Percentiles rank a stretch among this genome's conserved stretches.
Evolutionary conservation across 208 protist species (phyloP).

Genomic region (Trypanosoma theileri): DNA sequence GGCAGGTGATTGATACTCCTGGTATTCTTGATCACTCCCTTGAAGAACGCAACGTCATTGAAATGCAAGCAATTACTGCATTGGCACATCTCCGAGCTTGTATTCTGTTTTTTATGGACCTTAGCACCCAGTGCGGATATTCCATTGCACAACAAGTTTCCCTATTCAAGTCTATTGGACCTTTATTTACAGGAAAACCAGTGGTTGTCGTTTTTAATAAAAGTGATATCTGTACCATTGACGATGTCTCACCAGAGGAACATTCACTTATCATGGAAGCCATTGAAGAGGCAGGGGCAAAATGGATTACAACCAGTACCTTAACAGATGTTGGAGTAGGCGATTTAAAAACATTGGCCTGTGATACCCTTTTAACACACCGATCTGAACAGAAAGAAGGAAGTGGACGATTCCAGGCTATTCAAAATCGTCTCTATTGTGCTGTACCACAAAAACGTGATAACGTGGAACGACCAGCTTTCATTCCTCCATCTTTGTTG

Average conservation of each 20-base stretch:
- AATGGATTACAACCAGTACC: slow-evolving; percentile 94
- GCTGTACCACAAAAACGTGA: slow-evolving; percentile 90
- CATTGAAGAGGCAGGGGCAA: slow-evolving; percentile 78
- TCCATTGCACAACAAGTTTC: slow-evolving; percentile 97
- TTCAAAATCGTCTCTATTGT: slow-evolving; percentile 93
- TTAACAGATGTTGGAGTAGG: slow-evolving; percentile 95
- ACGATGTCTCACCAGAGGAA: slow-evolving; percentile 86
- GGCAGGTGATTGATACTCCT: slow-evolving; percentile 99
- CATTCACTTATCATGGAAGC: slow-evolving; percentile 82
- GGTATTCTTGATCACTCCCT: slow-evolving; percentile 99
- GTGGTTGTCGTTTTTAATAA: slow-evolving; percentile 99
- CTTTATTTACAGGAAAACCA: slow-evolving; percentile 99
- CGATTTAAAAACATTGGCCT: slow-evolving; percentile 92
- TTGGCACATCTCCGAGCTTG: slow-evolving; percentile 97
- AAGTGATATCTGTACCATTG: slow-evolving; percentile 95
- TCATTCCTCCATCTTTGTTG: slow-evolving; percentile 82
- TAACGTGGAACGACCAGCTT: slow-evolving; percentile 60
- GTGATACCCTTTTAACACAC: slow-evolving; percentile 94
- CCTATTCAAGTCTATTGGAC: slow-evolving; percentile 98
- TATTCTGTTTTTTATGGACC: slow-evolving; percentile 99
- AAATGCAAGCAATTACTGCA: slow-evolving; percentile 99
- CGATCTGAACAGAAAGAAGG: slow-evolving; percentile 94
- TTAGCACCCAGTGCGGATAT: slow-evolving; percentile 98
- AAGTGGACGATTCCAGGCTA: slow-evolving; percentile 89
- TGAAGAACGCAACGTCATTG: slow-evolving; percentile 99